Percentiles rank a stretch among this genome's conserved stretches.
phyloP scores from a whole-genome alignment of 148 eudicot species.

The Cornus kousa region DNA sequence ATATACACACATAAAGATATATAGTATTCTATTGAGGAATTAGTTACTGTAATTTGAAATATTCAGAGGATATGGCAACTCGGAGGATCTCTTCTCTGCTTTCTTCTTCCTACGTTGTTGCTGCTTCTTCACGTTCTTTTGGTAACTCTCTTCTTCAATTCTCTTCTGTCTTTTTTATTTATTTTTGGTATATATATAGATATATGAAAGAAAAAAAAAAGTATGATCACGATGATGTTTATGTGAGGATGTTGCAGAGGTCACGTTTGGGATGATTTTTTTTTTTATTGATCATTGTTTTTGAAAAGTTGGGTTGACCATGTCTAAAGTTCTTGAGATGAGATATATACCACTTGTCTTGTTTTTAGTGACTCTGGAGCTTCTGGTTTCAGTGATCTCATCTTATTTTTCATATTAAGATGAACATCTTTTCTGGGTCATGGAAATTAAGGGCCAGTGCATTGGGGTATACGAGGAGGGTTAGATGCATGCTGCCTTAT shows the following conservation, averaged over 20 bases:
- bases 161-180: background rate
- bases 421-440: too few species aligned
- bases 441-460: too few species aligned
- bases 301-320: too few species aligned
- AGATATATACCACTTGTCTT: background rate
- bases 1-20: too few species aligned
- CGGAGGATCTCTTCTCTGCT: slow-evolving; percentile 30
- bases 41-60: background rate
- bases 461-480: too few species aligned
- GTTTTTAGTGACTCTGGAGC: too few species aligned
- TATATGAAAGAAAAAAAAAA: too few species aligned
- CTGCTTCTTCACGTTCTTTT: background rate
- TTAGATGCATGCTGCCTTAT: too few species aligned
- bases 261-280: background rate
- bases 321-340: background rate
- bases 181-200: too few species aligned
- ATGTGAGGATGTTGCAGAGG: background rate
- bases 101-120: slow-evolving; percentile 11
- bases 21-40: background rate
- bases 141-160: background rate
- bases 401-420: too few species aligned
- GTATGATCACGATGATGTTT: background rate
- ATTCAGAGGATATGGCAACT: slow-evolving; percentile 14
- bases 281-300: too few species aligned
- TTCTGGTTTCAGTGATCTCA: too few species aligned